Evolutionary conservation across 2,329 filamentous ascomycete species (phyloP).

Genomic region (Domatiomyces globalis): DNA sequence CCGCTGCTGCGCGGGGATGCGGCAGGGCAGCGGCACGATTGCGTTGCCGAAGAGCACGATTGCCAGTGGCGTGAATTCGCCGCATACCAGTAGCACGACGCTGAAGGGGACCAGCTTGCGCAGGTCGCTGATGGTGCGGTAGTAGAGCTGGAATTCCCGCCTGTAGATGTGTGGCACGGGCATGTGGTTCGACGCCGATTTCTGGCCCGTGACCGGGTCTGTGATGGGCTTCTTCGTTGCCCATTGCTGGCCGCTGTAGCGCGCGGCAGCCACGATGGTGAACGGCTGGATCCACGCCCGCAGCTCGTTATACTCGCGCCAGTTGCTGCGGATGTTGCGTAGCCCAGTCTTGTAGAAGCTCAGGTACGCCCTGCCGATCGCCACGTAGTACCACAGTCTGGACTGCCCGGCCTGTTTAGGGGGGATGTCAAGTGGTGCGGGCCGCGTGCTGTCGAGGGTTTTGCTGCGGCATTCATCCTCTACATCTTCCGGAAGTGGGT

Average conservation of each 20-base stretch:
- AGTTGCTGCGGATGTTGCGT: slow-evolving; percentile 57
- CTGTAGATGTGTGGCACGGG: slow-evolving; percentile 37
- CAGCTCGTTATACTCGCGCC: slow-evolving; percentile 27
- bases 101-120: slow-evolving; percentile 66
- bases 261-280: slow-evolving; percentile 30
- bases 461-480: background rate
- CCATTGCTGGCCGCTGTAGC: slow-evolving; percentile 12
- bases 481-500: background rate
- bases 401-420: background rate
- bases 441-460: background rate
- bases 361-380: slow-evolving; percentile 60
- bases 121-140: slow-evolving; percentile 56
- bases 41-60: slow-evolving; percentile 54
- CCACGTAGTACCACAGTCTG: slow-evolving; percentile 37
- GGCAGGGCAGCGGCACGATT: slow-evolving; percentile 66
- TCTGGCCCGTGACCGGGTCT: background rate
- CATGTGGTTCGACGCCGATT: background rate
- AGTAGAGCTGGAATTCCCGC: slow-evolving; percentile 55
- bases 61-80: slow-evolving; percentile 73
- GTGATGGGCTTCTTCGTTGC: background rate
- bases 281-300: slow-evolving; percentile 13
- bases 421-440: background rate
- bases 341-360: slow-evolving; percentile 80
- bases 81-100: slow-evolving; percentile 60
- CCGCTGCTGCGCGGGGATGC: slow-evolving; percentile 63